Evolutionary conservation across 2,329 filamentous ascomycete genomes (phyloP).

Genomic region (Coniosporium tulheliwenetii): DNA sequence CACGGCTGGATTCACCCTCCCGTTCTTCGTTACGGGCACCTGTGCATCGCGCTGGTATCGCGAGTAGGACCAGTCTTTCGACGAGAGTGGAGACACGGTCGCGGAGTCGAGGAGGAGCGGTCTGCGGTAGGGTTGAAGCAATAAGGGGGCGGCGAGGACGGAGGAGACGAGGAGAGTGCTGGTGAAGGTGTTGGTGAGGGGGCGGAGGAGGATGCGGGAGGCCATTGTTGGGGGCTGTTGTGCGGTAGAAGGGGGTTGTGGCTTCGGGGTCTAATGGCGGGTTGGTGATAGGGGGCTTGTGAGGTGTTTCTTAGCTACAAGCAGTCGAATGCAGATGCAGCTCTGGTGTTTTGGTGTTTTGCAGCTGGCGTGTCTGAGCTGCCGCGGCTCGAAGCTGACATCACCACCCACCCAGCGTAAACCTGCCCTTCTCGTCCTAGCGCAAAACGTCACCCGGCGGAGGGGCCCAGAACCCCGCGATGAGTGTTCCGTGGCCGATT

Average conservation of each 20-base stretch:
- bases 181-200: slow-evolving; percentile 7
- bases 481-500: too few relatives aligned
- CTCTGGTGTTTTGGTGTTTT: too few relatives aligned
- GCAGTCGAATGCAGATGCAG: too few relatives aligned
- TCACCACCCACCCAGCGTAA: too few relatives aligned
- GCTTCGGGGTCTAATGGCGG: neutral
- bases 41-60: slow-evolving; percentile 22
- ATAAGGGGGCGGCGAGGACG: slow-evolving; percentile 14
- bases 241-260: neutral
- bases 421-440: too few relatives aligned
- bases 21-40: slow-evolving; percentile 19
- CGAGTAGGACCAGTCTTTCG: slow-evolving; percentile 22
- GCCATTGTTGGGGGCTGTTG: slow-evolving; percentile 15
- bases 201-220: slow-evolving; percentile 21
- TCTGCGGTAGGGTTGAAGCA: slow-evolving; percentile 12
- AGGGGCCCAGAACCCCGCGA: too few relatives aligned
- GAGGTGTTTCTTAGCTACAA: neutral
- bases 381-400: too few relatives aligned
- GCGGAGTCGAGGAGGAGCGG: slow-evolving; percentile 21
- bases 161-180: slow-evolving; percentile 5
- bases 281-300: neutral
- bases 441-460: too few relatives aligned
- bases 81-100: slow-evolving; percentile 9
- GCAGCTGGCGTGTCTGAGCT: too few relatives aligned
- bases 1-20: slow-evolving; percentile 22